Conservation (phyloP, 192 early-diverging fungal species). For the Oehlia diaphana region DNA sequence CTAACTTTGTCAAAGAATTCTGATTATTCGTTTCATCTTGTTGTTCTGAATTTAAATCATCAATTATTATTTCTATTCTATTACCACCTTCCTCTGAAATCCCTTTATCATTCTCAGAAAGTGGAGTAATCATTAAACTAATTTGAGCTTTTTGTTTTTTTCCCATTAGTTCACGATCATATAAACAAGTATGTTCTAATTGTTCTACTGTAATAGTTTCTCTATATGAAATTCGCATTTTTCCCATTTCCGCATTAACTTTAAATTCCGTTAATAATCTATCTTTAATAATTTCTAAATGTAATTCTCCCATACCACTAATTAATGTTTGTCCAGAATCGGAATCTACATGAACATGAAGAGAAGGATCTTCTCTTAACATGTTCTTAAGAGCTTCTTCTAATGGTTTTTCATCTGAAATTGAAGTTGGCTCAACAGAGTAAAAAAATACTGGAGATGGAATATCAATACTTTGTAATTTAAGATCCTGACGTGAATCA, state of each 20-base stretch:
- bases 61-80: slow-evolving; percentile 33
- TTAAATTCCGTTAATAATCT: slow-evolving; percentile 79
- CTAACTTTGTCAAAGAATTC: slow-evolving; percentile 18
- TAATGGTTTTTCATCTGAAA: slow-evolving; percentile 87
- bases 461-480: slow-evolving; percentile 12
- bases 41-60: slow-evolving; percentile 22
- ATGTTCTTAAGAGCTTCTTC: slow-evolving; percentile 74
- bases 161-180: slow-evolving; percentile 73
- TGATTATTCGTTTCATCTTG: slow-evolving; percentile 30
- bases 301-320: slow-evolving; percentile 87
- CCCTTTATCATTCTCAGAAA: slow-evolving; percentile 43
- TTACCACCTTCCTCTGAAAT: slow-evolving; percentile 42
- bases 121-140: slow-evolving; percentile 52
- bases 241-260: slow-evolving; percentile 78
- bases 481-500: slow-evolving; percentile 60
- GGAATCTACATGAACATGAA: slow-evolving; percentile 76
- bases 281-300: slow-evolving; percentile 82
- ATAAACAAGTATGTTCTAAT: slow-evolving; percentile 43
- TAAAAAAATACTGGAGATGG: slow-evolving; percentile 93
- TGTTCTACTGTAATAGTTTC: slow-evolving; percentile 57
- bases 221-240: slow-evolving; percentile 84
- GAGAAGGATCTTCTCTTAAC: slow-evolving; percentile 87
- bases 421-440: slow-evolving; percentile 83
- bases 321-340: slow-evolving; percentile 88
- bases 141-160: slow-evolving; percentile 62